These are phyloP conservation scores for Cyberlindnera meyerae DNA, from an alignment of 805 yeast genomes.

Conservation along the genomic window DNA sequence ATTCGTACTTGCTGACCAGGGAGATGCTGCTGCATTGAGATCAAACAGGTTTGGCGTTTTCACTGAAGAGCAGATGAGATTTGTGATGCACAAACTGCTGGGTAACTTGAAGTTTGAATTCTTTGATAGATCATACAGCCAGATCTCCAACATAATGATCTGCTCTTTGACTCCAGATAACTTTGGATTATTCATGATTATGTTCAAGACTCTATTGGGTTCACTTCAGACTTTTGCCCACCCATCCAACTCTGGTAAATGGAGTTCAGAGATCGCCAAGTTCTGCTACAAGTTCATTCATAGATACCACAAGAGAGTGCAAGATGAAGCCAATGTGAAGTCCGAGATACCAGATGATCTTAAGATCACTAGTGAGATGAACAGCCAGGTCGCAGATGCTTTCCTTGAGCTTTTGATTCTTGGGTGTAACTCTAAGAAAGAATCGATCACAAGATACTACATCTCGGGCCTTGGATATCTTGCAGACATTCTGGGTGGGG, in stretches of 20 bases:
- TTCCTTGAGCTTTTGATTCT: conserved; percentile 51
- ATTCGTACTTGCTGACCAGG: conserved; percentile 30
- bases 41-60: conserved; percentile 60
- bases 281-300: conserved; percentile 56
- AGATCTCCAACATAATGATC: conserved; percentile 49
- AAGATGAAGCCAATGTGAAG: conserved; percentile 40
- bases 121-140: conserved; percentile 31
- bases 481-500: conserved; percentile 48
- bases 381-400: conserved; percentile 30
- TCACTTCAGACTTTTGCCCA: conserved; percentile 79
- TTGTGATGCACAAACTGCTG: conserved; percentile 52
- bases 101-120: conserved; percentile 33
- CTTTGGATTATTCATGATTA: conserved; percentile 42
- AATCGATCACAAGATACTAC: conserved; percentile 50
- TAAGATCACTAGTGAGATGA: conserved; percentile 30
- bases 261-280: conserved; percentile 70
- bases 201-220: conserved; percentile 51
- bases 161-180: conserved; percentile 55
- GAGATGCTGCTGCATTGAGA: conserved; percentile 27
- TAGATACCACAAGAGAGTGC: conserved; percentile 54
- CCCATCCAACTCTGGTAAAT: conserved; percentile 89
- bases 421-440: conserved; percentile 77
- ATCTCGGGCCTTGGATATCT: conserved; percentile 57
- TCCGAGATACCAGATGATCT: conserved; percentile 27
- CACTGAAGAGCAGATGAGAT: conserved; percentile 54